Conservation (phyloP, 768 basidiomycete species). For the Trametes gibbosa region DNA sequence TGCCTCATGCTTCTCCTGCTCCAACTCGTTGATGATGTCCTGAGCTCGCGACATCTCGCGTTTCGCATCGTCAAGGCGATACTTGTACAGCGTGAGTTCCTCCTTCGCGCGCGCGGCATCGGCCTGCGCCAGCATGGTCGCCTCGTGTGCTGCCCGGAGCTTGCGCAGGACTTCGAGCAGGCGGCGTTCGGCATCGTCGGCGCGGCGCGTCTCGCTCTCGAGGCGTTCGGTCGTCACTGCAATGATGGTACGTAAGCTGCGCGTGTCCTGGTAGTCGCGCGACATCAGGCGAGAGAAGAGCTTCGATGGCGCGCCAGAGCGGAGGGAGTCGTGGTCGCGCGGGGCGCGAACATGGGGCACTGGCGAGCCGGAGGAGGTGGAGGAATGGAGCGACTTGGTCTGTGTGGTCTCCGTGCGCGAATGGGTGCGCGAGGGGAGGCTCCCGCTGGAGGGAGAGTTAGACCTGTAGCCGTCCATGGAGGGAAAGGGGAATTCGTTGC, state of each 20-base stretch:
- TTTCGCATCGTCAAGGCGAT: slow-evolving; percentile 62
- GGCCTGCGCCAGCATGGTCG: slow-evolving; percentile 49
- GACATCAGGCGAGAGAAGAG: slow-evolving; percentile 23
- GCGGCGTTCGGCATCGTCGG: slow-evolving; percentile 53
- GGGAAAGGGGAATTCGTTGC: slow-evolving; percentile 24
- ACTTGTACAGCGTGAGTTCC: slow-evolving; percentile 59
- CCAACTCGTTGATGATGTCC: slow-evolving; percentile 56
- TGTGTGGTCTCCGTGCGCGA: slow-evolving; percentile 20
- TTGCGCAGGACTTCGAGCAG: slow-evolving; percentile 46
- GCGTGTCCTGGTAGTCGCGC: slow-evolving; percentile 21
- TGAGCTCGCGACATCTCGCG: slow-evolving; percentile 69
- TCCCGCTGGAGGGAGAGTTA: slow-evolving; percentile 20
- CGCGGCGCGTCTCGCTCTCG: slow-evolving; percentile 50
- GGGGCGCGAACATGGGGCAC: slow-evolving; percentile 14
- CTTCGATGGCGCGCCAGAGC: slow-evolving; percentile 15
- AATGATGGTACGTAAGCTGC: slow-evolving; percentile 22
- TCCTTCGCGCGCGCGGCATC: slow-evolving; percentile 56
- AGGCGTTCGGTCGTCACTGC: slow-evolving; percentile 38
- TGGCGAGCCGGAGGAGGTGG: slow-evolving; percentile 11
- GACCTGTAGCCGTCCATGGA: slow-evolving; percentile 15
- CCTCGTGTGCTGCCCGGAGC: slow-evolving; percentile 58
- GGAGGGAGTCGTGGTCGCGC: slow-evolving; percentile 16
- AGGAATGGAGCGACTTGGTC: slow-evolving; percentile 17
- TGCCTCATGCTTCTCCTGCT: slow-evolving; percentile 54
- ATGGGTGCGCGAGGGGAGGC: slow-evolving; percentile 19